phyloP scores from a whole-genome alignment of 1,139 yeast genomes.

The Yamadazyma sp. region DNA sequence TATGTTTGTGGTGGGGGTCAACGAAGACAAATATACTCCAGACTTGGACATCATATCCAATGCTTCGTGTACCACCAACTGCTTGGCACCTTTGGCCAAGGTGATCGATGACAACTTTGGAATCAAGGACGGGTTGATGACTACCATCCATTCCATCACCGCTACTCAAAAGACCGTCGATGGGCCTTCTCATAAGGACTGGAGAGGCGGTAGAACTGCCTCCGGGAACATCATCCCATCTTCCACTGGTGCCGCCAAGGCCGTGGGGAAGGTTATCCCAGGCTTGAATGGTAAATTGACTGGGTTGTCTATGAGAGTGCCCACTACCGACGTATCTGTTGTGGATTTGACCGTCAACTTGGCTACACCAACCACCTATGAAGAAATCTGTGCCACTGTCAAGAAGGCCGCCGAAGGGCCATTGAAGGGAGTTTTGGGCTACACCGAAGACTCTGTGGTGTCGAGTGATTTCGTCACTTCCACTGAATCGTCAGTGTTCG shows the following conservation, averaged over 20 bases:
- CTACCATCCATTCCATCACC: constrained; percentile 79
- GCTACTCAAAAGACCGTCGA: constrained; percentile 84
- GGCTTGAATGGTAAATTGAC: constrained; percentile 76
- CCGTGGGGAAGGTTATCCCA: constrained; percentile 80
- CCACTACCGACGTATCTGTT: constrained; percentile 75
- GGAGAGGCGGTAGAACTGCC: constrained; percentile 88
- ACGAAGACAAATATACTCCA: constrained; percentile 62
- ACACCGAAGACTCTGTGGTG: constrained; percentile 78
- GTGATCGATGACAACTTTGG: constrained; percentile 70
- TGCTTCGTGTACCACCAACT: constrained; percentile 82
- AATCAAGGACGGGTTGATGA: constrained; percentile 75
- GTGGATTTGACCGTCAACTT: constrained; percentile 40
- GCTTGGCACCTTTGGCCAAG: constrained; percentile 79
- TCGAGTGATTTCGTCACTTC: constrained; percentile 74
- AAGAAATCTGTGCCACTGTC: constrained; percentile 64
- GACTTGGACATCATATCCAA: constrained; percentile 66
- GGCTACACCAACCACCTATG: constrained; percentile 62
- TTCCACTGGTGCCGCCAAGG: constrained; percentile 85
- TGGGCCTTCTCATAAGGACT: constrained; percentile 83
- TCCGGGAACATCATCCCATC: constrained; percentile 80
- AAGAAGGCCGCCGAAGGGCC: constrained; percentile 63
- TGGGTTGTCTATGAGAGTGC: constrained; percentile 77
- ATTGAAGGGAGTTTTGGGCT: constrained; percentile 69
- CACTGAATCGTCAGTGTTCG: constrained; percentile 69
- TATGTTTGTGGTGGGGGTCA: constrained; percentile 77